Percentiles rank a stretch among this genome's conserved stretches.
These are phyloP conservation scores for Pyronema domesticum DNA, from an alignment of 495 filamentous ascomycete species.

Conservation along the genomic window DNA sequence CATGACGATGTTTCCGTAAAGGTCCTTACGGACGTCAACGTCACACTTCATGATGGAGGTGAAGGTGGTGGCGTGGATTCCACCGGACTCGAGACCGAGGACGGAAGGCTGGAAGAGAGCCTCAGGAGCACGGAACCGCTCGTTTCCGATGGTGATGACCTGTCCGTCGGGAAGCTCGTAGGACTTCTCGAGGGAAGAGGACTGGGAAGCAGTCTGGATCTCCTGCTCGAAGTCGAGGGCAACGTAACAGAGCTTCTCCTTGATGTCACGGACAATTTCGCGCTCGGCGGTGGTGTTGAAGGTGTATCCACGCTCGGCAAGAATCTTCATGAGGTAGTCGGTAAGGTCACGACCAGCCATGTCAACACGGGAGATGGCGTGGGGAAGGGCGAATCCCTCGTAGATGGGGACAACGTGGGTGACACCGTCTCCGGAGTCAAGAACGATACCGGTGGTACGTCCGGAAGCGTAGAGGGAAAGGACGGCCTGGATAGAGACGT, in stretches of 20 bases:
- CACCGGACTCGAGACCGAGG: constrained; percentile 91
- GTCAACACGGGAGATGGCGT: constrained; percentile 85
- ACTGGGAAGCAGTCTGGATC: constrained; percentile 98
- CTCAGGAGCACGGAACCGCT: constrained; percentile 89
- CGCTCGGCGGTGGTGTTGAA: constrained; percentile 98
- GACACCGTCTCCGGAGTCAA: constrained; percentile 91
- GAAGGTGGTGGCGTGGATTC: constrained; percentile 92
- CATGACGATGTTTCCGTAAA: constrained; percentile 93
- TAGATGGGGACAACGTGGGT: constrained; percentile 96
- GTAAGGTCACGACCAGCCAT: constrained; percentile 97
- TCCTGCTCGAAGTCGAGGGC: constrained; percentile 97
- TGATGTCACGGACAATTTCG: constrained; percentile 90
- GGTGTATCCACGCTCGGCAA: constrained; percentile 82
- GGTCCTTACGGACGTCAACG: constrained; percentile 79
- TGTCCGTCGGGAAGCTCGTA: constrained; percentile 99
- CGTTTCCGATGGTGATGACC: constrained; percentile 96
- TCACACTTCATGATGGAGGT: constrained; percentile 95
- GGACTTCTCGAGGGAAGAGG: constrained; percentile 95
- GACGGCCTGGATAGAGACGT: constrained; percentile 93
- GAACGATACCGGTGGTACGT: constrained; percentile 85
- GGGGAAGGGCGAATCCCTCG: constrained; percentile 93
- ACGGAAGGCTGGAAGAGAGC: constrained; percentile 96
- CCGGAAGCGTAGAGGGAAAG: constrained; percentile 92
- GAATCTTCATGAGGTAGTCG: constrained; percentile 77
- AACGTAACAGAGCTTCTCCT: constrained; percentile 86